Percentiles rank a stretch among this genome's conserved stretches.
Evolutionary conservation across 2,329 filamentous ascomycete genomes (phyloP).

Genomic region (Stemphylium vesicarium): DNA sequence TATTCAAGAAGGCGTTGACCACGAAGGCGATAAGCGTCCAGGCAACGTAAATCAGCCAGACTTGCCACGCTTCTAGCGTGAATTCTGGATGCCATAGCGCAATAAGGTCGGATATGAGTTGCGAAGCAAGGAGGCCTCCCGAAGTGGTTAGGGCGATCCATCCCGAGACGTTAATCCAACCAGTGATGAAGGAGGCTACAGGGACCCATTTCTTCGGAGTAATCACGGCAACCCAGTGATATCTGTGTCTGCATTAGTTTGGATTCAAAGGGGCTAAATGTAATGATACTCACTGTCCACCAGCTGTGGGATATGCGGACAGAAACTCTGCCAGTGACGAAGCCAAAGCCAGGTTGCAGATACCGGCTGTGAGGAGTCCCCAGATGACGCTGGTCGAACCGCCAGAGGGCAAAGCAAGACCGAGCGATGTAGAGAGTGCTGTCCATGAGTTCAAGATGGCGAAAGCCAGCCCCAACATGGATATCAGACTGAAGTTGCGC

Average conservation of each 20-base stretch:
- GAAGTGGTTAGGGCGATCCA: constrained; percentile 73
- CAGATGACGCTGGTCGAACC: constrained; percentile 75
- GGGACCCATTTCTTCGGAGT: constrained; percentile 66
- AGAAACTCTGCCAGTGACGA: constrained; percentile 74
- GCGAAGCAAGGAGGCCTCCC: constrained; percentile 69
- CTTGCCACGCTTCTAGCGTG: constrained; percentile 68
- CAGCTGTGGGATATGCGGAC: constrained; percentile 64
- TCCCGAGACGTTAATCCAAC: constrained; percentile 75
- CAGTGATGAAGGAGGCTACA: constrained; percentile 71
- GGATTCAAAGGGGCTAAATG: not conserved
- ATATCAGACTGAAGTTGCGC: constrained; percentile 63
- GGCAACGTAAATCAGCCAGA: constrained; percentile 74
- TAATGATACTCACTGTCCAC: constrained; percentile 35
- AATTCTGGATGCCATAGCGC: constrained; percentile 66
- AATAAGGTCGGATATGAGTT: constrained; percentile 71
- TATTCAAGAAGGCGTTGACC: constrained; percentile 70
- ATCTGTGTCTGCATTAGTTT: constrained; percentile 53
- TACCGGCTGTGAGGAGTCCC: constrained; percentile 62
- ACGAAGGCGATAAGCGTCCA: constrained; percentile 67
- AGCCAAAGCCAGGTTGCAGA: constrained; percentile 74
- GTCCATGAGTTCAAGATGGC: constrained; percentile 70
- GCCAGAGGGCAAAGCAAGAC: constrained; percentile 70
- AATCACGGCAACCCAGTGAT: constrained; percentile 74
- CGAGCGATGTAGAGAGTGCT: constrained; percentile 64
- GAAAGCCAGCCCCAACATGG: constrained; percentile 68